A percentile compares a stretch with the other conserved stretches of the same genome.
Evolutionary conservation across 306 rosid genomes (phyloP).

Genomic region (Lablab purpureus): DNA sequence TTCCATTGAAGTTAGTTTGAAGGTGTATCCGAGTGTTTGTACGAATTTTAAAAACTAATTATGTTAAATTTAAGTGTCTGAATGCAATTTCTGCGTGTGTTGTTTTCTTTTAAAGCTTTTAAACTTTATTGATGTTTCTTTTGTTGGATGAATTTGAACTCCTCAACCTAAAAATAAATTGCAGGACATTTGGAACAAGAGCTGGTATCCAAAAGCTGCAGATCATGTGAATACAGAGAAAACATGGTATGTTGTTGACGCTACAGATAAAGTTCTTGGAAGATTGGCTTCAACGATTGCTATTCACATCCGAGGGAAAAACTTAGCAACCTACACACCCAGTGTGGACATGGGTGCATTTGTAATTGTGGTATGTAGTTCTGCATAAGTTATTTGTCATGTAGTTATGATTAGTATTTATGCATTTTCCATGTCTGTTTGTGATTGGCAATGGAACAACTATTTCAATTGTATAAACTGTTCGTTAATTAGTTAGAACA

Average conservation of each 20-base stretch:
- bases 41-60: background rate
- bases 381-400: background rate
- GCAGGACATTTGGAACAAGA: constrained; percentile 94
- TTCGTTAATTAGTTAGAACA: background rate
- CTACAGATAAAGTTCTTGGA: constrained; percentile 88
- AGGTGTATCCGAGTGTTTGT: constrained; percentile 17
- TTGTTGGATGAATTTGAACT: background rate
- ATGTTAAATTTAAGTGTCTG: background rate
- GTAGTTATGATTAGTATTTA: background rate
- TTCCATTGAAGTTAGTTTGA: background rate
- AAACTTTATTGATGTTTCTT: background rate
- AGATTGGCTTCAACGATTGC: constrained; percentile 95
- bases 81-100: constrained; percentile 4
- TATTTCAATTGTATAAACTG: background rate
- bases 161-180: background rate
- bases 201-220: constrained; percentile 96
- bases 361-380: constrained; percentile 87
- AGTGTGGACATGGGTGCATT: constrained; percentile 99
- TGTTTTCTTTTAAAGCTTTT: constrained; percentile 20
- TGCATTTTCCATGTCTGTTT: constrained; percentile 10
- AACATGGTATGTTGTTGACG: constrained; percentile 93
- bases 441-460: constrained; percentile 24
- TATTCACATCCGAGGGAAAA: constrained; percentile 83
- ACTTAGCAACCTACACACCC: constrained; percentile 81
- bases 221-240: constrained; percentile 92